Evolutionary conservation across 208 protist genomes (phyloP), one percentile per base, ranked within the genome.

Genomic region (Crithidia acanthocephali): DNA sequence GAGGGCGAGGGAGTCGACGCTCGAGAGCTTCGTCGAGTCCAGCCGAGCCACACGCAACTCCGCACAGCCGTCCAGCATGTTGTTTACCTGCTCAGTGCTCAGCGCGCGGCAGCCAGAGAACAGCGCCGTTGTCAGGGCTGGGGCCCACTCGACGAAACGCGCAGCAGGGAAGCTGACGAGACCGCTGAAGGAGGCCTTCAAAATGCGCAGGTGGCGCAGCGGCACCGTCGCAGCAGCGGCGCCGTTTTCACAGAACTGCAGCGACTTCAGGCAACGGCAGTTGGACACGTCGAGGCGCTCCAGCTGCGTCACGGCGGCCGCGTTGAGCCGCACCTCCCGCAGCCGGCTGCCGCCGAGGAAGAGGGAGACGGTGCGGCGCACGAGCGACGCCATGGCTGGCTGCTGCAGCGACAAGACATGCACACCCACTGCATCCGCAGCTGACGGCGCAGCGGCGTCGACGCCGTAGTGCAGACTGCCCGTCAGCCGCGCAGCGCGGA

Each of bases 21-120:
- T 28, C 16, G 63, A 40, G 28, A 69, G 52, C 33, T 47, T 56
- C 27, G 64, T 69, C 20, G 48, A 56, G 52, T 60, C 64, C 5
- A 69, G 64, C 2, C 64, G 64, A 20, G 35, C 64, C 64, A 60
- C 64, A 2, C 27, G 48, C 52, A 60, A 33, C 33, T 58, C 52
- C 32, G 50, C 2, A 13, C 30, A 56, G 30, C 23, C 64, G 37
- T 60, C 50, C 13, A 69, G 64, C 6, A 69, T 3, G 40, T 25
- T 20, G 25, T 69, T 57, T 20, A 59, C 37, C 50, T 69, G 64
- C 18, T 58, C 64, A 22, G 2, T 10, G 15, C 15, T 52, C 27
- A 69, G 52, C 25, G 64, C 52, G 11, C 52, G 64, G 64, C 52
- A 69, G 50, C 64, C 52, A 25, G 64, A 69, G 64, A 69, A 35